Evolutionary conservation across 2,329 filamentous ascomycete genomes (phyloP).

Genomic region (Xenoacremonium recifei): DNA sequence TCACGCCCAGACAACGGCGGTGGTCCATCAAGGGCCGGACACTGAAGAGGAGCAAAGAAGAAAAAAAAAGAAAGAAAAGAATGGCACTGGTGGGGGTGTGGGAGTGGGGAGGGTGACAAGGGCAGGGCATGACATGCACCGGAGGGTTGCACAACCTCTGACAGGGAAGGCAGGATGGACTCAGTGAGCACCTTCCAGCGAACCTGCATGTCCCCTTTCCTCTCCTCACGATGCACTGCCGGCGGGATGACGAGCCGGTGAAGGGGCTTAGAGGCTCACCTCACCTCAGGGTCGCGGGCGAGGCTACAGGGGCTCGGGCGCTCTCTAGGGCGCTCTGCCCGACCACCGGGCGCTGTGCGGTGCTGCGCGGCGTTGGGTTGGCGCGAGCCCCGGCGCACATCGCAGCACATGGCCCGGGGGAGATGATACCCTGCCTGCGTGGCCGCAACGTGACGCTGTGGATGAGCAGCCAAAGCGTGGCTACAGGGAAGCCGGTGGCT

Average conservation of each 20-base stretch:
- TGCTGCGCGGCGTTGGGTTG: background rate
- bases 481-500: slow-evolving; percentile 18
- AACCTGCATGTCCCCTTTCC: no score
- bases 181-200: no score
- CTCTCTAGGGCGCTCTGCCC: background rate
- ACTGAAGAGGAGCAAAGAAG: slow-evolving; percentile 1
- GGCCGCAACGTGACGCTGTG: slow-evolving; percentile 30
- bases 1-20: background rate
- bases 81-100: background rate
- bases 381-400: no score
- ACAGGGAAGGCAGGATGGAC: no score
- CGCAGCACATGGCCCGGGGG: slow-evolving; percentile 14
- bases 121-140: background rate
- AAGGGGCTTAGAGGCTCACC: no score
- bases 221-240: no score
- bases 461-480: slow-evolving; percentile 25
- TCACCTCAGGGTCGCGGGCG: no score
- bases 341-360: background rate
- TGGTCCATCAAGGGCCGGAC: background rate
- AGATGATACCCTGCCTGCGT: slow-evolving; percentile 26
- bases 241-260: no score
- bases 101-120: slow-evolving; percentile 1
- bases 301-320: background rate
- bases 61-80: slow-evolving; percentile 5
- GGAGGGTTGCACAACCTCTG: no score